Evolutionary conservation across 1,284 basidiomycete species (phyloP), one percentile per base, ranked within the genome.

Genomic region (Cryptococcus sp.): DNA sequence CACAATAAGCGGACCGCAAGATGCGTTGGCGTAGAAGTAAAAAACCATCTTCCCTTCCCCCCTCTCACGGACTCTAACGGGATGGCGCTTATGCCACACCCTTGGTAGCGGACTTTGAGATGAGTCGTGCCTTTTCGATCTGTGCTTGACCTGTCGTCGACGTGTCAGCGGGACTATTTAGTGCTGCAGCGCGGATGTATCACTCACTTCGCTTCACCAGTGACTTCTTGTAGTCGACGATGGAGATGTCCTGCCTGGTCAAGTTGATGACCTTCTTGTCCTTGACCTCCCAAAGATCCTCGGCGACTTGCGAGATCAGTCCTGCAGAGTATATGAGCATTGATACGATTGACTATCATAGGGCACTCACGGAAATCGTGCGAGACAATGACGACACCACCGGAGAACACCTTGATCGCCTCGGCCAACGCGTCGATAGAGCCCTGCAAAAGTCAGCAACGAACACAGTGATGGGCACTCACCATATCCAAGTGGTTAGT

Each of bases 221-320:
- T 35, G 65, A 57, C 78, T 85, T 87, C 85, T 95, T 96, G 84
- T 95, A 96, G 76, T 93, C 89, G 46, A 90, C 82, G 76, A 95
- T 94, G 53, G 86, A 87, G 74, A 95, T 90, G 68, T 92, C 93
- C 71, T 87, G 82, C 83, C 84, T 93, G 31, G 92, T 90, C 65
- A 99, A 80, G 81, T 98, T 97, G 79, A 86, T 86, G 77, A 99
- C 94, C 78, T 91, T 92, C 80, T 89, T 88, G 78, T 93, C 85
- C 78, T 93, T 93, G 60, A 99, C 95, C 80, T 99, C 95, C 95
- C 95, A 99, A 13, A 99, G 86, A 78, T 98, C 94, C 76, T 98
- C 89, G 54, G 92, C 93, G 48, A 96, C 93, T 81, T 96, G 93
- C 54, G 89, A 89, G 77, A 95, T 95, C 64, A 95, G 86, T 73